Evolutionary conservation across 2,329 filamentous ascomycete species (phyloP).

Genomic region (Calonectria hawksworthii): DNA sequence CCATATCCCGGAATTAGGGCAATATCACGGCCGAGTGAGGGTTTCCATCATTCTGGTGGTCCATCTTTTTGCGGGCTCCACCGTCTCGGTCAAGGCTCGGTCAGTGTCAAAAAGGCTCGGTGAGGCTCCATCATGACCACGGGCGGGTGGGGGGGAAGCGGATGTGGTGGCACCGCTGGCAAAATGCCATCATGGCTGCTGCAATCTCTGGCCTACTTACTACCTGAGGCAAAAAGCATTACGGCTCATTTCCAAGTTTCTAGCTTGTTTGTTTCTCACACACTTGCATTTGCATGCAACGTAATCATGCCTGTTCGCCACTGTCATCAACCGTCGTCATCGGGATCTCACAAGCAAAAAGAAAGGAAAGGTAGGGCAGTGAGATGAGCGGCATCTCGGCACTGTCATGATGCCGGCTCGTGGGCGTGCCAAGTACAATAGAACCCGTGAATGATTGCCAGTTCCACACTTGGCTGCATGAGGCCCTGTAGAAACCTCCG

Average conservation of each 20-base stretch:
- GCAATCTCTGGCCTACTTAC: not conserved
- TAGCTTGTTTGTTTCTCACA: not conserved
- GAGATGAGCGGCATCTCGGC: not conserved
- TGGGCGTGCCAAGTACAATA: not conserved
- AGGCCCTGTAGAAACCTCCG: too few relatives aligned
- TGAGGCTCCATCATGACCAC: not conserved
- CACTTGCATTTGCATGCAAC: not conserved
- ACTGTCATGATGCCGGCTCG: not conserved
- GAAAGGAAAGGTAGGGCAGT: not conserved
- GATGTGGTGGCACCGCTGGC: not conserved
- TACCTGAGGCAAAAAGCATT: not conserved
- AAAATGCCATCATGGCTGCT: not conserved
- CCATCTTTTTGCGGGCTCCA: slow-evolving; percentile 6
- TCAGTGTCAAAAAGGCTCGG: not conserved
- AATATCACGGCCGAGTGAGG: not conserved
- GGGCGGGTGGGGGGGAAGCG: not conserved
- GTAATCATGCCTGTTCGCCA: not conserved
- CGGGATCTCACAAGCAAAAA: slow-evolving; percentile 1
- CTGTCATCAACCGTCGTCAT: slow-evolving; percentile 2
- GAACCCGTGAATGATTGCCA: too few relatives aligned
- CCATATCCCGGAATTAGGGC: not conserved
- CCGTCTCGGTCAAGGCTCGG: slow-evolving; percentile 2
- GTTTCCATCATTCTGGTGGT: not conserved
- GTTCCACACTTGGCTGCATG: too few relatives aligned
- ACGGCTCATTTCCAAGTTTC: not conserved